A percentile compares a stretch with the other conserved stretches of the same genome.
These are phyloP conservation scores for Cnidoscolus chayamansa DNA, from an alignment of 441 rosid genomes.

Conservation along the genomic window DNA sequence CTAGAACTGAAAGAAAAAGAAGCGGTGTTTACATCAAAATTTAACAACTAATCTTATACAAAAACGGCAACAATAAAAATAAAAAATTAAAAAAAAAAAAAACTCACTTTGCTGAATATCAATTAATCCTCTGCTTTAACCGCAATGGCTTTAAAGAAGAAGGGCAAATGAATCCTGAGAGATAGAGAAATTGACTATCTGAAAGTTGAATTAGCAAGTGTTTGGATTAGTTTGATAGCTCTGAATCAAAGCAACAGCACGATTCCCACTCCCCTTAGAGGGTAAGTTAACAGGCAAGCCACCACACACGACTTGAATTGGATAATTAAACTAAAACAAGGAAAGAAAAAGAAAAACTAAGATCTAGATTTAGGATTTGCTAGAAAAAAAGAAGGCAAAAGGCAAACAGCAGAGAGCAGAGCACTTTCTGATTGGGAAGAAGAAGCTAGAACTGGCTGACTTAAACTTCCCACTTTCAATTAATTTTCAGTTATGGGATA, in stretches of 20 bases:
- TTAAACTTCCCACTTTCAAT: not conserved
- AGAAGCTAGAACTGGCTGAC: not conserved
- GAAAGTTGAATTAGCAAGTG: constrained; percentile 25
- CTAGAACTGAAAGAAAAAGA: not conserved
- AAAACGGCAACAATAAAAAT: not conserved
- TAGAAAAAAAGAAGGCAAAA: not conserved
- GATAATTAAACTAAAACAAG: not conserved
- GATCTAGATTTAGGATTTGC: constrained; percentile 5
- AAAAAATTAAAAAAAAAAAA: not conserved
- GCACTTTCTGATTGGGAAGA: not conserved
- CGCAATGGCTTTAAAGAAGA: not conserved
- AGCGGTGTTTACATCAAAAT: not conserved
- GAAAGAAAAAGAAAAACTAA: not conserved
- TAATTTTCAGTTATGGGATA: not conserved
- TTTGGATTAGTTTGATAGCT: constrained; percentile 33
- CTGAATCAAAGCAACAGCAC: constrained; percentile 30
- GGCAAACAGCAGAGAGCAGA: not conserved
- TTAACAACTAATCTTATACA: not conserved
- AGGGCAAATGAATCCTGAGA: not conserved
- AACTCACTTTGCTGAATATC: not conserved
- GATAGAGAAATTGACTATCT: constrained; percentile 5
- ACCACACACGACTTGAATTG: constrained; percentile 23
- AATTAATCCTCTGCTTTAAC: not conserved
- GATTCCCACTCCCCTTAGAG: constrained; percentile 20
- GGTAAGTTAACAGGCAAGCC: constrained; percentile 32